Evolutionary conservation across 2,329 filamentous ascomycete species (phyloP).

Genomic region (Paraphaeosphaeria minitans): DNA sequence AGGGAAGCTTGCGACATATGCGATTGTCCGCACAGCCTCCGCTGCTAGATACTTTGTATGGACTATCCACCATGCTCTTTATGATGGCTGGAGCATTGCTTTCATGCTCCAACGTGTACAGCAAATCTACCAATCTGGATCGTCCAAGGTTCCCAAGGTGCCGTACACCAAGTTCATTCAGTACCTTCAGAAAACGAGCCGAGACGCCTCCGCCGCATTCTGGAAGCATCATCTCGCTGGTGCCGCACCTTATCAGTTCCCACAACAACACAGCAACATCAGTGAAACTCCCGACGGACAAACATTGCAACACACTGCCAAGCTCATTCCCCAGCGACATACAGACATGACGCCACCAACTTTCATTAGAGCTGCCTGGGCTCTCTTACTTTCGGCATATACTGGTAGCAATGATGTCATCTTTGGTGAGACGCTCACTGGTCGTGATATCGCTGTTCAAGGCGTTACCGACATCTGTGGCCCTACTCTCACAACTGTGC

Average conservation of each 20-base stretch:
- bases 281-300: slow-evolving; percentile 30
- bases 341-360: slow-evolving; percentile 41
- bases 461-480: slow-evolving; percentile 45
- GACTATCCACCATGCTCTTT: slow-evolving; percentile 49
- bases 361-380: slow-evolving; percentile 41
- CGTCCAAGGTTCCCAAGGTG: slow-evolving; percentile 23
- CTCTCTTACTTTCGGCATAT: slow-evolving; percentile 34
- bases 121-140: slow-evolving; percentile 28
- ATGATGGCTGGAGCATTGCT: slow-evolving; percentile 47
- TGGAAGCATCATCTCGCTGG: slow-evolving; percentile 42
- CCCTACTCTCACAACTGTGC: slow-evolving; percentile 48
- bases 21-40: slow-evolving; percentile 25
- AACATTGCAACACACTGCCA: slow-evolving; percentile 29
- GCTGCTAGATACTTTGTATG: slow-evolving; percentile 40
- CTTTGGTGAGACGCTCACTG: slow-evolving; percentile 44
- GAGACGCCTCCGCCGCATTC: slow-evolving; percentile 31
- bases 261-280: slow-evolving; percentile 29
- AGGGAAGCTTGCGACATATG: slow-evolving; percentile 32
- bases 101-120: slow-evolving; percentile 39
- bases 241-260: slow-evolving; percentile 41
- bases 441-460: slow-evolving; percentile 40
- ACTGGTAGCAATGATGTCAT: slow-evolving; percentile 37
- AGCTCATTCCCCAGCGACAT: slow-evolving; percentile 27
- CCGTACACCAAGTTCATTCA: slow-evolving; percentile 43
- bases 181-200: slow-evolving; percentile 32